phyloP scores from a whole-genome alignment of 345 rosid genomes.

The Eucalyptus grandis region DNA sequence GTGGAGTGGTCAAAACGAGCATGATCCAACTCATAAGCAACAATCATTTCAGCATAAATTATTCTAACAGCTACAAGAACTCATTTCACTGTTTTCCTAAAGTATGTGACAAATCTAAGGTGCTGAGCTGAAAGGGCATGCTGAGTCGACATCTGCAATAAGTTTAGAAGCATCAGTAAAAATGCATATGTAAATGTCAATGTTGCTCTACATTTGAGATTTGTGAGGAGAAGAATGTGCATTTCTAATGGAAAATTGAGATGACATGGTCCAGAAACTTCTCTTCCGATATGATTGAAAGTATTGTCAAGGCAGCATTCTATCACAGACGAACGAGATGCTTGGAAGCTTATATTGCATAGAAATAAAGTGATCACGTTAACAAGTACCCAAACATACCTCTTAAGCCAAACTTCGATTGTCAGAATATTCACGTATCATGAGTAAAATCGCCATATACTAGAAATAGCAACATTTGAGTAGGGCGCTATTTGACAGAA shows the following conservation, averaged over 20 bases:
- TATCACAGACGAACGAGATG: not conserved
- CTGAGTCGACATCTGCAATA: not conserved
- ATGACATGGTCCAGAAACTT: not conserved
- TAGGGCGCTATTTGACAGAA: not conserved
- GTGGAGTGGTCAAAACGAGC: not conserved
- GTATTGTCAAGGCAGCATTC: not conserved
- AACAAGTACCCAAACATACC: not conserved
- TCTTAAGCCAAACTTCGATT: not conserved
- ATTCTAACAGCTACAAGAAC: not conserved
- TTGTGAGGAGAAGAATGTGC: not conserved
- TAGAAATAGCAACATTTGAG: not conserved
- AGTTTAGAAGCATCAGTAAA: not conserved
- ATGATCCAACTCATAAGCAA: not conserved
- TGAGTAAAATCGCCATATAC: not conserved
- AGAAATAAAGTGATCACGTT: not conserved
- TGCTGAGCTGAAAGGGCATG: not conserved
- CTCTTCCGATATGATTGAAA: not conserved
- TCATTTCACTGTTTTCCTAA: not conserved
- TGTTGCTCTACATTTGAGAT: not conserved
- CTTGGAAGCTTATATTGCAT: not conserved
- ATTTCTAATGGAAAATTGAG: not conserved
- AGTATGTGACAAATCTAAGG: not conserved
- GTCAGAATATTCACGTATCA: not conserved
- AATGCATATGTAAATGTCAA: not conserved
- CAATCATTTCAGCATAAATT: not conserved